Evolutionary conservation across 148 eudicot species (phyloP).

Genomic region (Rhododendron vialii): DNA sequence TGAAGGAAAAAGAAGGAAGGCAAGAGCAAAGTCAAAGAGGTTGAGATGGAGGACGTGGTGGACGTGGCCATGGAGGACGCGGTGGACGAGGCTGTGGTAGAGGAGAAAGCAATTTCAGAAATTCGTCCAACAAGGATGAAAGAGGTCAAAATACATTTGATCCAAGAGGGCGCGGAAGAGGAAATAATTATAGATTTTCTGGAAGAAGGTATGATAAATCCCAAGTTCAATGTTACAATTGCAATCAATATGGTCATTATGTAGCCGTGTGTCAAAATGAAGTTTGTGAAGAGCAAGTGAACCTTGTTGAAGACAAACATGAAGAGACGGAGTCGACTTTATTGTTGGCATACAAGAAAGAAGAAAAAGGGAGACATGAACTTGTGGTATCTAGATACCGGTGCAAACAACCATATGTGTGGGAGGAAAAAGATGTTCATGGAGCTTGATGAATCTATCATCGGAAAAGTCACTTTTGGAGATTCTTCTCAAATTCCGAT

Average conservation of each 20-base stretch:
- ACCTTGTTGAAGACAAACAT: neutral
- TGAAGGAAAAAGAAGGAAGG: neutral
- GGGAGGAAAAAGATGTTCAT: neutral
- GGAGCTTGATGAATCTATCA: neutral
- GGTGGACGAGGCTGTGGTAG: neutral
- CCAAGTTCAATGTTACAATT: neutral
- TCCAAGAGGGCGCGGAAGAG: neutral
- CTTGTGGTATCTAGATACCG: neutral
- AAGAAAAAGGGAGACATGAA: neutral
- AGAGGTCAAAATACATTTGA: neutral
- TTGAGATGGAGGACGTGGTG: neutral
- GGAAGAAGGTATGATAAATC: neutral
- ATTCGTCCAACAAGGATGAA: neutral
- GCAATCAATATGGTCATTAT: neutral
- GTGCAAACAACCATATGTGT: neutral
- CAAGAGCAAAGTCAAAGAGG: neutral
- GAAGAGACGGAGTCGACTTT: neutral
- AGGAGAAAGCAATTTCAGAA: neutral
- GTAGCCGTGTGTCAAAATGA: neutral
- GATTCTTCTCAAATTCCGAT: neutral
- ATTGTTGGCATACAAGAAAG: neutral
- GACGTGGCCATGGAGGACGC: too few relatives aligned
- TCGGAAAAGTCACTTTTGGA: conserved; percentile 5
- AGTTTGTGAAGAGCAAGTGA: neutral
- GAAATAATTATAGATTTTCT: neutral